Conservation (phyloP, 75 land plant genomes). For the Pinus albicaulis region DNA sequence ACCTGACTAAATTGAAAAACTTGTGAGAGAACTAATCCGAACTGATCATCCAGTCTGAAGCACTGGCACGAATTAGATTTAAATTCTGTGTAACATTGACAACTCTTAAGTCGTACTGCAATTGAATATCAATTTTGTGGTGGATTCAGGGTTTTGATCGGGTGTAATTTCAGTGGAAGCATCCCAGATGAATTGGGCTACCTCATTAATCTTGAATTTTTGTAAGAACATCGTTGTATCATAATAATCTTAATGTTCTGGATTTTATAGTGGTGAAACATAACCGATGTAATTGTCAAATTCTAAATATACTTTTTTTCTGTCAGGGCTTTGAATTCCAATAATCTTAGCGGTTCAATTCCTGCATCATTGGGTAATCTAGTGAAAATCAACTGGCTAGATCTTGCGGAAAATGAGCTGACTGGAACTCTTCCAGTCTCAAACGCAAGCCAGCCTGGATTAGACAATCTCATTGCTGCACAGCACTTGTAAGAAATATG, state of each 20-base stretch:
- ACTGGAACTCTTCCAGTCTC: constrained; percentile 68
- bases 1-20: constrained; percentile 36
- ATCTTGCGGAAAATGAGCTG: constrained; percentile 60
- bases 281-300: too few species aligned
- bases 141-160: constrained; percentile 39
- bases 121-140: not conserved
- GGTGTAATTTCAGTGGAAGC: constrained; percentile 48
- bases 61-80: not conserved
- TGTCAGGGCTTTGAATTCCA: constrained; percentile 65
- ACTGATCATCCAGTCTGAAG: not conserved
- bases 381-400: constrained; percentile 65
- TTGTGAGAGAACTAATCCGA: constrained; percentile 28
- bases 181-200: constrained; percentile 60
- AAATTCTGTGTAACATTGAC: not conserved
- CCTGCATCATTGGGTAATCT: constrained; percentile 68
- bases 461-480: constrained; percentile 53
- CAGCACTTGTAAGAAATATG: constrained; percentile 62
- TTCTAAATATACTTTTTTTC: not conserved
- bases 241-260: not conserved
- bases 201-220: constrained; percentile 35
- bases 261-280: not conserved
- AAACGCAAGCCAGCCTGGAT: constrained; percentile 27
- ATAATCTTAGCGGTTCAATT: constrained; percentile 59
- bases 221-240: constrained; percentile 44
- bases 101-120: not conserved